These are phyloP conservation scores for Borealophlyctis nickersoniae DNA, from an alignment of 192 early-diverging fungal genomes.

Conservation along the genomic window DNA sequence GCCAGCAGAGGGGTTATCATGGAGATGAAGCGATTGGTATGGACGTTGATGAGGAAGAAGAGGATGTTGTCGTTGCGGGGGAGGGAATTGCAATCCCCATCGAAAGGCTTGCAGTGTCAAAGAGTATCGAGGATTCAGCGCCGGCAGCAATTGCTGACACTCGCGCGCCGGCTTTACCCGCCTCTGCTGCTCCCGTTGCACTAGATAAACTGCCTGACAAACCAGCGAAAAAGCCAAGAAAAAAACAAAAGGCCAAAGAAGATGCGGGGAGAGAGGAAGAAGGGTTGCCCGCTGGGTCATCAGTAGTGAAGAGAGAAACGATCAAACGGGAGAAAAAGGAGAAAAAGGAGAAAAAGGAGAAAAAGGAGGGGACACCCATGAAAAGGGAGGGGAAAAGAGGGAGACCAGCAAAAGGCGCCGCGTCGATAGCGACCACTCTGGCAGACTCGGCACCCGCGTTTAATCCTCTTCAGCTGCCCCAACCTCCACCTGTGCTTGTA, in stretches of 20 bases:
- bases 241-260: neutral
- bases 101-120: neutral
- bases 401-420: neutral
- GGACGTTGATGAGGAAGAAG: conserved; percentile 1
- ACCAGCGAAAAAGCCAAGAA: neutral
- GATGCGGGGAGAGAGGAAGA: neutral
- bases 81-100: neutral
- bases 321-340: too few species aligned
- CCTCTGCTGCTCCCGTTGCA: too few species aligned
- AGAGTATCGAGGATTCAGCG: neutral
- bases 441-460: neutral
- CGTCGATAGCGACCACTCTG: neutral
- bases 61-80: neutral
- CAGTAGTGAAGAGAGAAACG: too few species aligned
- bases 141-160: neutral
- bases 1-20: neutral
- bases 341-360: neutral
- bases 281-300: too few species aligned
- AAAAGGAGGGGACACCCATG: neutral
- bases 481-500: neutral
- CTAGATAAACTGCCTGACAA: neutral
- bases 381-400: neutral
- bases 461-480: neutral
- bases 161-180: too few species aligned
- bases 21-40: neutral